phyloP scores from a whole-genome alignment of 129 eudicot genomes.

The Chrysanthemum seticuspe region DNA sequence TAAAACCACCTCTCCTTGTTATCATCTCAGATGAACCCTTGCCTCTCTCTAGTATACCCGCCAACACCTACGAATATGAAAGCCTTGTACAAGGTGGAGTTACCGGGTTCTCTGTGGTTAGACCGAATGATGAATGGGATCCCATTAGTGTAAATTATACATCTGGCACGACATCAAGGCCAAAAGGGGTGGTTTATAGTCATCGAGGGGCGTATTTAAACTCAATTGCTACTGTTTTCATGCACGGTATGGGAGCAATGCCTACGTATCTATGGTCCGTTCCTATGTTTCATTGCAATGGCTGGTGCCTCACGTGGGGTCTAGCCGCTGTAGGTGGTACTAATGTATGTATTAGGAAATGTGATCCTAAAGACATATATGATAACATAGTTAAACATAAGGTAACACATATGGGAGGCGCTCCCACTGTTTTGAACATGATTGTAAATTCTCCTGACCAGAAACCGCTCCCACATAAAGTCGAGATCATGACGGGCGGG shows the following conservation, averaged over 20 bases:
- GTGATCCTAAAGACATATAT: constrained; percentile 63
- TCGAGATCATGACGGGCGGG: constrained; percentile 64
- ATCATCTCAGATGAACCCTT: constrained; percentile 37
- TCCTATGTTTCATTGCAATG: constrained; percentile 97
- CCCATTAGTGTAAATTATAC: constrained; percentile 83
- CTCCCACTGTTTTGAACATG: constrained; percentile 88
- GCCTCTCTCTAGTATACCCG: background rate
- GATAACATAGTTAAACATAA: constrained; percentile 45
- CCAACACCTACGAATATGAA: constrained; percentile 33
- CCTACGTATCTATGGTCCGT: constrained; percentile 88
- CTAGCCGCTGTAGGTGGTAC: constrained; percentile 91
- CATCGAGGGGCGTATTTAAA: constrained; percentile 93
- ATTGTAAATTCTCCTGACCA: constrained; percentile 60
- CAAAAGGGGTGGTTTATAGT: constrained; percentile 87
- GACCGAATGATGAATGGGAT: constrained; percentile 70
- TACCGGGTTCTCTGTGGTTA: constrained; percentile 36
- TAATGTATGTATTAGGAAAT: constrained; percentile 68
- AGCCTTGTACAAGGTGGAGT: constrained; percentile 33
- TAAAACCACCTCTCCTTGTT: constrained; percentile 45
- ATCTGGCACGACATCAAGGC: constrained; percentile 91
- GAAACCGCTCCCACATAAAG: constrained; percentile 66
- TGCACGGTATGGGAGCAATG: constrained; percentile 61
- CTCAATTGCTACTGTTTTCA: constrained; percentile 61
- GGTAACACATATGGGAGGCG: constrained; percentile 91
- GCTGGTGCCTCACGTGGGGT: constrained; percentile 92